phyloP scores from a whole-genome alignment of 2,329 filamentous ascomycete species.

The Talaromyces albobiverticillius region DNA sequence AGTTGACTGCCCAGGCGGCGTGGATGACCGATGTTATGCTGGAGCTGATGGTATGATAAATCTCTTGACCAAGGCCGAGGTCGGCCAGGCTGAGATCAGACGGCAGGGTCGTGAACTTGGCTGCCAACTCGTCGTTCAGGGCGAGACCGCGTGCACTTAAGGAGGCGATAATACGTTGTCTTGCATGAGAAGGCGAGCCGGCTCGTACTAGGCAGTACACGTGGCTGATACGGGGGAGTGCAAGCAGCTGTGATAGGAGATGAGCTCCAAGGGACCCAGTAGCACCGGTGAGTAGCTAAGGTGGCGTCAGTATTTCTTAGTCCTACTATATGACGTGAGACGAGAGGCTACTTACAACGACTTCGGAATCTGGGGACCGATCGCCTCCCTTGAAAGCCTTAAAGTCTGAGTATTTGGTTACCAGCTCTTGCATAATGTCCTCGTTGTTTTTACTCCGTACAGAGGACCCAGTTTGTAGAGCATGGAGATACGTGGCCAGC shows the following conservation, averaged over 20 bases:
- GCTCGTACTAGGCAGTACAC: constrained; percentile 48
- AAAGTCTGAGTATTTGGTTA: not conserved
- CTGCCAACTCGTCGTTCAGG: not conserved
- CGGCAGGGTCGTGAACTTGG: not conserved
- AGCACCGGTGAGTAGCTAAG: constrained; percentile 35
- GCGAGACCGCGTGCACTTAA: not conserved
- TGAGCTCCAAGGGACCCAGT: constrained; percentile 49
- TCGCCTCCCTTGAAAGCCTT: not conserved
- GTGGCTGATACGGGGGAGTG: constrained; percentile 33
- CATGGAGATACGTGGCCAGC: not conserved
- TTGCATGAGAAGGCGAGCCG: constrained; percentile 12
- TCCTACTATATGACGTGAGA: not conserved
- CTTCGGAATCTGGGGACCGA: not conserved
- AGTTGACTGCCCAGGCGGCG: constrained; percentile 29
- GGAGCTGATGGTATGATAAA: constrained; percentile 11
- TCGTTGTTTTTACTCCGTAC: not conserved
- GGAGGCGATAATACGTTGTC: not conserved
- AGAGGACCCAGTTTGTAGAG: not conserved
- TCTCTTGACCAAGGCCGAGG: not conserved
- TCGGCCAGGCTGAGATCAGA: not conserved
- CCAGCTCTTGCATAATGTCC: not conserved
- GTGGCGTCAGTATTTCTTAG: not conserved
- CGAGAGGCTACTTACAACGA: not conserved
- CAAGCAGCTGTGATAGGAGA: constrained; percentile 38
- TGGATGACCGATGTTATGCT: constrained; percentile 22